Evolutionary conservation across 2,329 filamentous ascomycete genomes (phyloP).

Genomic region (Colletotrichum sp.): DNA sequence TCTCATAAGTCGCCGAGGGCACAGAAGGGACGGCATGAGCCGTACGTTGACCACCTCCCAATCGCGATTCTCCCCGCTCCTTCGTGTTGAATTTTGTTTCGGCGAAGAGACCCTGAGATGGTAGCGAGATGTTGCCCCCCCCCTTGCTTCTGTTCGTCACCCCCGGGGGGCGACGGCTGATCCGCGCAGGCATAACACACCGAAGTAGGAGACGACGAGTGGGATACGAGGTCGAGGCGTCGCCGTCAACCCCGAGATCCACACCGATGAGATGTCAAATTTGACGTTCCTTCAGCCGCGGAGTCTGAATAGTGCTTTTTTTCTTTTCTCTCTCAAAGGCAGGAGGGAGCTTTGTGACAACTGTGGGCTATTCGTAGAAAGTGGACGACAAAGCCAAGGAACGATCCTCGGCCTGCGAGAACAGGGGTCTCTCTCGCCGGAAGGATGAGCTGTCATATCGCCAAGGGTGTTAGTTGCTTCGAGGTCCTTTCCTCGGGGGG

Average conservation of each 20-base stretch:
- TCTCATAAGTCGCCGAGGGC: not conserved
- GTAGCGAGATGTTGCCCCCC: not conserved
- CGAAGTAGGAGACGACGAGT: conserved; percentile 1
- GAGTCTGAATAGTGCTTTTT: not conserved
- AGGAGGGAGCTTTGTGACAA: not conserved
- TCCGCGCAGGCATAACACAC: conserved; percentile 5
- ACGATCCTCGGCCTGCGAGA: not conserved
- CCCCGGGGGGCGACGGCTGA: not conserved
- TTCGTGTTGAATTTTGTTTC: not conserved
- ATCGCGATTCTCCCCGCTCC: not conserved
- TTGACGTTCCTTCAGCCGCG: not conserved
- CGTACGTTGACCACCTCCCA: not conserved
- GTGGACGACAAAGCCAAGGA: not conserved
- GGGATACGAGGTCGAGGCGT: not conserved
- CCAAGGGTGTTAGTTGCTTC: not conserved
- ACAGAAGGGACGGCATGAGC: not conserved
- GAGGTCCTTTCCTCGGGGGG: not conserved
- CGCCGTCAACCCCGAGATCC: not conserved
- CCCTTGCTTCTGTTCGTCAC: not conserved
- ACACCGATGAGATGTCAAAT: not conserved
- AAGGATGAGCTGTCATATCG: conserved; percentile 7
- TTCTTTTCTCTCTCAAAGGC: not conserved
- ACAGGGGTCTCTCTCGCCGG: not conserved
- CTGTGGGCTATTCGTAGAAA: not conserved
- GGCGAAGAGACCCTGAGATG: not conserved